Percentiles rank a stretch among this genome's conserved stretches.
These are phyloP conservation scores for Limonium bicolor DNA, from an alignment of 148 eudicot genomes.

Conservation along the genomic window DNA sequence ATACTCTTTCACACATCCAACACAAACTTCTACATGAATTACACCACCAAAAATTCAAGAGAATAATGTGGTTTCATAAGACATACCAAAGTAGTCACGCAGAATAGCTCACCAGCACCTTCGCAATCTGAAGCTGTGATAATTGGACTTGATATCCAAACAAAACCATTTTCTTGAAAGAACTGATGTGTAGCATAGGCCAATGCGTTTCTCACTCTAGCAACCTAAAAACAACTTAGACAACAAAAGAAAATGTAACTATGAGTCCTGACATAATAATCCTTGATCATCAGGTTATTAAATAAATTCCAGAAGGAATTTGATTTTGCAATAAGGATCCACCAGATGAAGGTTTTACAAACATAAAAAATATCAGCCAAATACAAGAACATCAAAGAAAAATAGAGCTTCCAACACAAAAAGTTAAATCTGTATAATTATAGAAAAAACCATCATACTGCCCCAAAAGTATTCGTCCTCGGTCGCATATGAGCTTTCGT, in stretches of 20 bases:
- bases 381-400: too few relatives aligned
- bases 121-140: constrained; percentile 97
- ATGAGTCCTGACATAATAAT: constrained; percentile 5
- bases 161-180: constrained; percentile 95
- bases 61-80: too few relatives aligned
- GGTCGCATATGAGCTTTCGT: constrained; percentile 99
- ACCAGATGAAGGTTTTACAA: too few relatives aligned
- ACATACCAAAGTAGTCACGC: constrained; percentile 96
- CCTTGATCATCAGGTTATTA: too few relatives aligned
- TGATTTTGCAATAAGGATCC: too few relatives aligned
- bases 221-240: constrained; percentile 52
- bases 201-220: constrained; percentile 94
- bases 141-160: constrained; percentile 96
- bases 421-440: background rate
- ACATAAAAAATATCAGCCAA: too few relatives aligned
- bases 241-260: constrained; percentile 8
- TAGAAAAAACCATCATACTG: constrained; percentile 51
- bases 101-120: constrained; percentile 99
- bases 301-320: too few relatives aligned
- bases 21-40: too few relatives aligned
- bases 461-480: constrained; percentile 93
- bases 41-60: background rate
- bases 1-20: too few relatives aligned
- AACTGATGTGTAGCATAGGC: constrained; percentile 92
- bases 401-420: too few relatives aligned